Conservation (phyloP, 805 yeast genomes). For the Candida vaughaniae region DNA sequence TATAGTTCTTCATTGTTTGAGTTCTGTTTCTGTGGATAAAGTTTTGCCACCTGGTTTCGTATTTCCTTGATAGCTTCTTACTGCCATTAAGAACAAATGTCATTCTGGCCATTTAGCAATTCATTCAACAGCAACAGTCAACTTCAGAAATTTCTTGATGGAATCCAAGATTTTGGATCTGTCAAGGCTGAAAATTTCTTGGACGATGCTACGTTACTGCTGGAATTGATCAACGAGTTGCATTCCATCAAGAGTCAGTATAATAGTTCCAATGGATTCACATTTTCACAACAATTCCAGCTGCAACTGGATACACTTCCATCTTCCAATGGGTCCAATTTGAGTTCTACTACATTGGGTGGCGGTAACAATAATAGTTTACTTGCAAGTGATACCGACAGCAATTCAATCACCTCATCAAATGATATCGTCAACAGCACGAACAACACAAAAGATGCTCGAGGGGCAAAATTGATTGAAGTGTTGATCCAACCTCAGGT, state of each 20-base stretch:
- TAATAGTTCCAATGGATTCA: conserved; percentile 25
- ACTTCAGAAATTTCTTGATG: conserved; percentile 42
- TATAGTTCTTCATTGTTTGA: too few relatives aligned
- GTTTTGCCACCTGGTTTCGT: too few relatives aligned
- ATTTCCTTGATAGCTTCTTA: too few relatives aligned
- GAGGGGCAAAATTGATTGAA: conserved; percentile 62
- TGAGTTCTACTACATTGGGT: background rate
- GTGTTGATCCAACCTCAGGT: conserved; percentile 78
- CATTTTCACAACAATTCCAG: conserved; percentile 27
- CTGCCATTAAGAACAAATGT: conserved; percentile 22
- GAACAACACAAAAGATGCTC: conserved; percentile 28
- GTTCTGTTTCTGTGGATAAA: too few relatives aligned
- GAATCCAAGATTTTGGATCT: conserved; percentile 28
- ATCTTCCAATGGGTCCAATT: background rate
- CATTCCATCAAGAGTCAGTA: conserved; percentile 35
- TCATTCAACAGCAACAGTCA: conserved; percentile 34
- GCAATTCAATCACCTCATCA: conserved; percentile 34
- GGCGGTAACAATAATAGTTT: background rate
- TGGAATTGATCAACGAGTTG: conserved; percentile 38
- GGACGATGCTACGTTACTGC: conserved; percentile 32
- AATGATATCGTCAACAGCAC: conserved; percentile 22
- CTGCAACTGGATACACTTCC: conserved; percentile 7
- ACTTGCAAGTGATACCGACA: conserved; percentile 21
- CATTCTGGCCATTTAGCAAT: conserved; percentile 47
- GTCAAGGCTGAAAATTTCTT: conserved; percentile 35